A percentile compares a stretch with the other conserved stretches of the same genome.
These are phyloP conservation scores for Neurospora sp. DNA, from an alignment of 2,329 filamentous ascomycete species.

Conservation along the genomic window DNA sequence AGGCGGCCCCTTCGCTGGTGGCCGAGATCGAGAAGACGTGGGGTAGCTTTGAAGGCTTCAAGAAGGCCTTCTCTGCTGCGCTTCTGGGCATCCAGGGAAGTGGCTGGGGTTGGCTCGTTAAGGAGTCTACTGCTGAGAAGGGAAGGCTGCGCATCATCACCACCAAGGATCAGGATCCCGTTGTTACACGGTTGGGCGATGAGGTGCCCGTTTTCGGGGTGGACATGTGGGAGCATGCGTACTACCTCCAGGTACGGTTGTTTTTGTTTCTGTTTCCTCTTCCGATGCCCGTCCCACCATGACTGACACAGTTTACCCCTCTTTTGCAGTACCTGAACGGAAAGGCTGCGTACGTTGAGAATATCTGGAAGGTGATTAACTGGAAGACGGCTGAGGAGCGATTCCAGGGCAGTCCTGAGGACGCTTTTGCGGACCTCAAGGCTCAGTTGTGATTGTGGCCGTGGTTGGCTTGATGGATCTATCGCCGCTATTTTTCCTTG, in stretches of 20 bases:
- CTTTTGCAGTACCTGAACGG: slow-evolving; percentile 60
- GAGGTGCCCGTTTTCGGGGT: slow-evolving; percentile 65
- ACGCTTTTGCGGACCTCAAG: slow-evolving; percentile 35
- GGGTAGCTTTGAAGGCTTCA: slow-evolving; percentile 58
- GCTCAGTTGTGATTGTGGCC: slow-evolving; percentile 28
- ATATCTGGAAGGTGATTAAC: slow-evolving; percentile 71
- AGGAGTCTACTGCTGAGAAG: slow-evolving; percentile 37
- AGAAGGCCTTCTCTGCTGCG: slow-evolving; percentile 52
- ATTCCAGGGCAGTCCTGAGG: slow-evolving; percentile 39
- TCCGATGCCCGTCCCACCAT: background rate
- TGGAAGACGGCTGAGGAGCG: slow-evolving; percentile 61
- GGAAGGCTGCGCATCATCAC: slow-evolving; percentile 57
- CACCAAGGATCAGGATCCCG: slow-evolving; percentile 79
- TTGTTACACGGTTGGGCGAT: slow-evolving; percentile 36
- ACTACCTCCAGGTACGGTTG: slow-evolving; percentile 61
- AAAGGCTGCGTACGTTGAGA: slow-evolving; percentile 64
- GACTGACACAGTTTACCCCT: slow-evolving; percentile 5
- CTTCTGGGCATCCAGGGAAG: slow-evolving; percentile 69
- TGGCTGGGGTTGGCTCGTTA: slow-evolving; percentile 82
- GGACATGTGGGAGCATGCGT: slow-evolving; percentile 93
- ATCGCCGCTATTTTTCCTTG: background rate
- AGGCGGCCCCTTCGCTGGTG: slow-evolving; percentile 46
- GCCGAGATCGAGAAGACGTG: slow-evolving; percentile 54
- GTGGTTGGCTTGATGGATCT: background rate
- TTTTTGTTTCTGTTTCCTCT: background rate